Percentiles rank a stretch among this genome's conserved stretches.
Conservation (phyloP, 2,329 filamentous ascomycete species). For the Daldinia sp. region DNA sequence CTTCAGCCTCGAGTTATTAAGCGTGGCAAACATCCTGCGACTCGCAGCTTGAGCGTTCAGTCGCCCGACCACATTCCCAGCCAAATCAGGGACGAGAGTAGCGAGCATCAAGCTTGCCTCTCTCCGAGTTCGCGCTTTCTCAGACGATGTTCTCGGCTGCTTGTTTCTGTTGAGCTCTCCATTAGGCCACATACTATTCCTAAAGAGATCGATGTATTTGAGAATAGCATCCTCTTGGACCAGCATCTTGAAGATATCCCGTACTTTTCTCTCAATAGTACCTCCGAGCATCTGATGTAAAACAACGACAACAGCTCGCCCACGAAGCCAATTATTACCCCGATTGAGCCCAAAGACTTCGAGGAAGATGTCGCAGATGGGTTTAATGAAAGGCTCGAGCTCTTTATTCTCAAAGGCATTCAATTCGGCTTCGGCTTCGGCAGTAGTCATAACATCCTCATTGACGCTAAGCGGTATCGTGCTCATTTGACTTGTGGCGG, state of each 20-base stretch:
- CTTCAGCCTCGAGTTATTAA: slow-evolving; percentile 94
- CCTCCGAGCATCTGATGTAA: slow-evolving; percentile 95
- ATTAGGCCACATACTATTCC: slow-evolving; percentile 84
- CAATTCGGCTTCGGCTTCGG: slow-evolving; percentile 92
- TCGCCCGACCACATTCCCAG: slow-evolving; percentile 91
- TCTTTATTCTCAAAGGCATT: slow-evolving; percentile 93
- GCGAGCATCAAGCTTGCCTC: slow-evolving; percentile 92
- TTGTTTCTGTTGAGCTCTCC: slow-evolving; percentile 66
- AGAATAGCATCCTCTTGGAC: slow-evolving; percentile 83
- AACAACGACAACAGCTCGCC: slow-evolving; percentile 94
- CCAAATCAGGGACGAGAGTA: slow-evolving; percentile 90
- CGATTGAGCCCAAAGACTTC: slow-evolving; percentile 95
- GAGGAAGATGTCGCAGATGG: slow-evolving; percentile 96
- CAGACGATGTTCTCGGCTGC: slow-evolving; percentile 71
- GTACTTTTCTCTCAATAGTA: slow-evolving; percentile 94
- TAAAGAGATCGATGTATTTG: slow-evolving; percentile 79
- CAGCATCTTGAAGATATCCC: slow-evolving; percentile 81
- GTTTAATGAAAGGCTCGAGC: slow-evolving; percentile 95
- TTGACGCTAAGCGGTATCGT: slow-evolving; percentile 65
- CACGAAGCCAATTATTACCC: slow-evolving; percentile 97
- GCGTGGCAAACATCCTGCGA: slow-evolving; percentile 85
- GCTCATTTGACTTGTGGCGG: slow-evolving; percentile 74
- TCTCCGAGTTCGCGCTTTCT: slow-evolving; percentile 83
- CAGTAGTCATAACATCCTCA: slow-evolving; percentile 65
- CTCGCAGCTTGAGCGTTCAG: slow-evolving; percentile 92